Base-by-base conservation (phyloP, 176 grass and related monocot genomes). In the Juncus inflexus region DNA sequence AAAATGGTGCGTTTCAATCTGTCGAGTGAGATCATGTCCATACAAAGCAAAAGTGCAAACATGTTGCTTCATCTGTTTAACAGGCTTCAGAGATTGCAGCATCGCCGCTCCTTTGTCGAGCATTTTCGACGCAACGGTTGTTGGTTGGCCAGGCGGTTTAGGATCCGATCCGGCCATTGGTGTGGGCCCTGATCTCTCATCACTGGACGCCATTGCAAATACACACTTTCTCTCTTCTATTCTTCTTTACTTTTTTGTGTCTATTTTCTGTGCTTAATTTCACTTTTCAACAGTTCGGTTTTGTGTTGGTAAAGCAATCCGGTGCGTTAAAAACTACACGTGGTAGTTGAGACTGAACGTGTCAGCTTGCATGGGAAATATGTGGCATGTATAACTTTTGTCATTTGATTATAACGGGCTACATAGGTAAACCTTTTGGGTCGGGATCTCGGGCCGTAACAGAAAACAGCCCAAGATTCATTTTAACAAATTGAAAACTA, bases 61-160 rank as follows among this genome's bases (percentile, higher is more conserved):
- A 62, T 96, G 91, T 80, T 86, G 81, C 76, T 87, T 87, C 38
- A 83, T 81, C 76, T 90, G 86, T 83, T 76, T 84, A 72, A 91
- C 84, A 0, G 87, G 84, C 0, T 74, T 81, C 55, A 91, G 61
- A 38, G 87, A 69, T 74, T 96, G 87, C 42, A 83, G 11, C 84
- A 79, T 70, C 79, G 77, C 82, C 37, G 82, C 82, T 7, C 91
- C 84, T 75, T 81, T 96, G 77, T 88, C 87, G 2, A 96, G 79
- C 66, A 91, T 13, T 58, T 55, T 38, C 7, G 77, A 65, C 14
- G 47, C 58, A 50, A 73, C 9, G 9, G 58, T 60, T 50, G 79
- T 86, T 40, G 81, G 74, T 63, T 64, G 53, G 61, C 91, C 91
- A 16, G 84, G 81, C 4, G 65, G 69, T 12, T 35, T 67, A 2